Base-by-base conservation (phyloP, 108 stramenopile species). In the Nannochloropsis oceanica region DNA sequence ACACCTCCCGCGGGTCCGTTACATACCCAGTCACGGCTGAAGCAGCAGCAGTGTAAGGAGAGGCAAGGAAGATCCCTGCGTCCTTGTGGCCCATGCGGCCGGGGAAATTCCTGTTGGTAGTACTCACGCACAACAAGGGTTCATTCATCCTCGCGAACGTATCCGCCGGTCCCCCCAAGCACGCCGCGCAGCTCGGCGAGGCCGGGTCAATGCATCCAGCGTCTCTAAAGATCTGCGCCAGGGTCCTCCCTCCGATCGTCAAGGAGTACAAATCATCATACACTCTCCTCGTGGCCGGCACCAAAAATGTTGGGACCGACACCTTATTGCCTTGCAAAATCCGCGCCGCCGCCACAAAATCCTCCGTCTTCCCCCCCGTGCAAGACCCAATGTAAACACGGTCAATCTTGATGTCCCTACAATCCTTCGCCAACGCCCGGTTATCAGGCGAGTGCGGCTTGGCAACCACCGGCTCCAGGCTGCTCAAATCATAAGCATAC, bases 31-130 rank as follows among this genome's bases (percentile, higher is more conserved):
- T 88, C 12, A 88, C 84, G 12, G 87, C 87, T 22, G 84, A 84
- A 11, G 87, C 87, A 20, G 87, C 87, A n/a, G 87, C 87, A 12
- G 87, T 88, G 84, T 88, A 88, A 11, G 87, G 87, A 8, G 87
- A 88, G 11, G 87, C 87, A 34, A 88, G 81, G 84, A 84, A 88
- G 59, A 88, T 88, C 8, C 87, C 87, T 24, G 87, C 87, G 43
- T 88, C 87, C 87, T 88, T 88, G 84, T 88, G 83, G 42, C 87
- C 87, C 87, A 88, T 88, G 13, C 87, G 81, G 20, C 87, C 87
- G 25, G 87, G 87, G 81, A 88, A 88, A 80, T 88, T 88, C 0
- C 87, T 79, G 59, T 88, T 88, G 84, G 87, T 88, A 26, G 87
- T 88, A 34, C 84, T 84, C 22, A 88, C 87, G 50, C 87, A 88